A percentile compares a stretch with the other conserved stretches of the same genome.
phyloP scores from a whole-genome alignment of 192 early-diverging fungal genomes.

The Backusella mclennaniae region DNA sequence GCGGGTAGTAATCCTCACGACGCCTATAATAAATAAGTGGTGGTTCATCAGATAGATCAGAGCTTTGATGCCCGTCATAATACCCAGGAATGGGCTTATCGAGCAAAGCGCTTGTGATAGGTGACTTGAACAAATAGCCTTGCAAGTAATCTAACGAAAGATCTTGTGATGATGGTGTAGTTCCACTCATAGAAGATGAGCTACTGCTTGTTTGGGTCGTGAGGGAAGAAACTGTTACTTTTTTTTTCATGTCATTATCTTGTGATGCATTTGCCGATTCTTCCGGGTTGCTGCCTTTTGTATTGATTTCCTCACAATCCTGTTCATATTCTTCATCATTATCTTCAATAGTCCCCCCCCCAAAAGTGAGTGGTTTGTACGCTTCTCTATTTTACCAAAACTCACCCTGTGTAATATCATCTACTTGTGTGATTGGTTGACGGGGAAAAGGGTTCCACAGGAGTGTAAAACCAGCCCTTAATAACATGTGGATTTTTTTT shows the following conservation, averaged over 20 bases:
- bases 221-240: slow-evolving; percentile 1
- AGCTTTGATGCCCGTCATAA: not conserved
- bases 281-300: not conserved
- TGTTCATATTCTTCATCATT: not conserved
- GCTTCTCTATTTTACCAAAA: not conserved
- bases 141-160: not conserved
- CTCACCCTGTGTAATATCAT: not conserved
- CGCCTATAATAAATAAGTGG: not conserved
- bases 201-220: not conserved
- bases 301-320: slow-evolving; percentile 4
- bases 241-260: not conserved
- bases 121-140: not conserved
- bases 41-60: not conserved
- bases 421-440: not conserved
- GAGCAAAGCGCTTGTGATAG: not conserved
- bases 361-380: not conserved
- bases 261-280: slow-evolving; percentile 6
- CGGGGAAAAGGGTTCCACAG: not conserved
- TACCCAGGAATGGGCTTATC: not conserved
- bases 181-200: not conserved
- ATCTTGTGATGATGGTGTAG: not conserved
- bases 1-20: slow-evolving; percentile 5
- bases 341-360: not conserved
- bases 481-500: slow-evolving; percentile 1
- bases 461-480: slow-evolving; percentile 5